Evolutionary conservation across 192 early-diverging fungal species (phyloP).

Genomic region (Jimgerdemannia flammicorona): DNA sequence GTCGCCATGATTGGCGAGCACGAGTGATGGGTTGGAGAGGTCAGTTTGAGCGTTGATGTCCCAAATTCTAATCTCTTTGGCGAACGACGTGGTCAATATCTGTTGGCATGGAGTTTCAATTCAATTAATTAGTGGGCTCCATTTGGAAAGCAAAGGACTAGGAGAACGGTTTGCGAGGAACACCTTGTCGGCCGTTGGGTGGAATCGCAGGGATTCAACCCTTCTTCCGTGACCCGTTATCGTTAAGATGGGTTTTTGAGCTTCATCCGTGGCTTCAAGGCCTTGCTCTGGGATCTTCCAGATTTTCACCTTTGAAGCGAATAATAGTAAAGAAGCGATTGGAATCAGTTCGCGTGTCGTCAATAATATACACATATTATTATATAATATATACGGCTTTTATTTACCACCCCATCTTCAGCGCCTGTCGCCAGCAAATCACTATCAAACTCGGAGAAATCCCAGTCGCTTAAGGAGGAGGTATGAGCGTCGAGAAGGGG

Average conservation of each 20-base stretch:
- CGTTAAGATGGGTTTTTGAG: constrained; percentile 22
- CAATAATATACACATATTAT: neutral
- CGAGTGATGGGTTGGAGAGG: constrained; percentile 16
- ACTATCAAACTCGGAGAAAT: constrained; percentile 41
- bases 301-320: constrained; percentile 35
- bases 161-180: neutral
- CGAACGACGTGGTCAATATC: constrained; percentile 41
- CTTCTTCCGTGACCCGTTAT: constrained; percentile 29
- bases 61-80: constrained; percentile 47
- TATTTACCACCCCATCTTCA: constrained; percentile 40
- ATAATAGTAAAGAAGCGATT: neutral
- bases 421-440: constrained; percentile 35
- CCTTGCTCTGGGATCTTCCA: constrained; percentile 32
- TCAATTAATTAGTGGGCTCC: neutral
- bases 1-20: constrained; percentile 27
- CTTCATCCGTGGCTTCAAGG: neutral
- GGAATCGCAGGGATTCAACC: constrained; percentile 38
- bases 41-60: constrained; percentile 33
- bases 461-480: constrained; percentile 40
- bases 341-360: neutral
- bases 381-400: too few relatives aligned
- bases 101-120: constrained; percentile 4
- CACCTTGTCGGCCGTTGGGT: constrained; percentile 45
- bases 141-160: neutral
- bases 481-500: constrained; percentile 35